Conservation (phyloP, 2,329 filamentous ascomycete species). For the Byssothecium circinans region DNA sequence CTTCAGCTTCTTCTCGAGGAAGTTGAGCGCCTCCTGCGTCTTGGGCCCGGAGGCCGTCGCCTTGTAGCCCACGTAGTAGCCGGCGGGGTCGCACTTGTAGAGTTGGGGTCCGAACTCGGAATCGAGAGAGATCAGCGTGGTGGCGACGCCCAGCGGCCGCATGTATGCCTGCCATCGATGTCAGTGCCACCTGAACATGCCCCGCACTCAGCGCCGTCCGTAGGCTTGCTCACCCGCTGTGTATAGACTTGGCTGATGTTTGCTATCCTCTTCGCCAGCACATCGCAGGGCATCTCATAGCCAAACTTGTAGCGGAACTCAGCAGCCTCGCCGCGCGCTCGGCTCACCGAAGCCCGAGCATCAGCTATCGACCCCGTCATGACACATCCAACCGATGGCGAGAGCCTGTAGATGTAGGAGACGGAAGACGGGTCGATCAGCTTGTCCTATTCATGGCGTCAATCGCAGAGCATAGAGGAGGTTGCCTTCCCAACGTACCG, state of each 20-base stretch:
- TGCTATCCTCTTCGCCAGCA: slow-evolving; percentile 90
- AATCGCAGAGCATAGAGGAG: background rate
- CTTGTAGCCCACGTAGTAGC: slow-evolving; percentile 98
- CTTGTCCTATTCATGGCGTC: slow-evolving; percentile 71
- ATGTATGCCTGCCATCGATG: slow-evolving; percentile 75
- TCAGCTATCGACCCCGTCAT: slow-evolving; percentile 99
- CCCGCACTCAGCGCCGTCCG: no score
- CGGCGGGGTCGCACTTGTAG: slow-evolving; percentile 97
- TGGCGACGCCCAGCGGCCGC: slow-evolving; percentile 94
- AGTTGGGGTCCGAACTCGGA: slow-evolving; percentile 90
- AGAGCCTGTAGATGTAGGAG: slow-evolving; percentile 96
- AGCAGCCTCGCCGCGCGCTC: slow-evolving; percentile 91
- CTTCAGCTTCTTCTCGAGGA: slow-evolving; percentile 99
- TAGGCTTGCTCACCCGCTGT: slow-evolving; percentile 69
- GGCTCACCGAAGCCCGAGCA: slow-evolving; percentile 87
- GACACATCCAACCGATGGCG: slow-evolving; percentile 92
- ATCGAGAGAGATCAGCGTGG: slow-evolving; percentile 91
- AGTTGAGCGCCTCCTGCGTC: slow-evolving; percentile 97
- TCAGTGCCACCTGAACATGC: no score
- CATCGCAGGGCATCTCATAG: slow-evolving; percentile 99
- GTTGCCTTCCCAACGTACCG: no score
- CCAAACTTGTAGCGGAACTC: slow-evolving; percentile 99
- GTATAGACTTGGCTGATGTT: slow-evolving; percentile 99
- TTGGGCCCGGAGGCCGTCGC: slow-evolving; percentile 96
- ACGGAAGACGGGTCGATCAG: slow-evolving; percentile 97